Conservation (phyloP, 306 rosid genomes). For the Trichosanthes truncata region DNA sequence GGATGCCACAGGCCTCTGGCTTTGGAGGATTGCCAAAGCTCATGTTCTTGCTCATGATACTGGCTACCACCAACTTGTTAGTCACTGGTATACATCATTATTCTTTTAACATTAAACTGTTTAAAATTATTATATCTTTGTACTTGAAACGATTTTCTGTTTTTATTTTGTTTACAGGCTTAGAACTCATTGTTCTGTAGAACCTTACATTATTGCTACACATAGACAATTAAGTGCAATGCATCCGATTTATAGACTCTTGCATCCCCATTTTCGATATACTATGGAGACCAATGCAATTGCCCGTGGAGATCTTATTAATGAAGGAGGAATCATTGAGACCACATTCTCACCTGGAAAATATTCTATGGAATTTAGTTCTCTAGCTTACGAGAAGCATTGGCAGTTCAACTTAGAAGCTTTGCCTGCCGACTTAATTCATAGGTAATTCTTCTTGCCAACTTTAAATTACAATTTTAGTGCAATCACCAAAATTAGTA, state of each 20-base stretch:
- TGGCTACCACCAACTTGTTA: slow-evolving; percentile 69
- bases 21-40: slow-evolving; percentile 81
- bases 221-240: slow-evolving; percentile 62
- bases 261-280: slow-evolving; percentile 74
- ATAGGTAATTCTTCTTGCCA: slow-evolving; percentile 29
- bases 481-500: too few species aligned
- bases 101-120: neutral
- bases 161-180: slow-evolving; percentile 29
- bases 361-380: slow-evolving; percentile 36
- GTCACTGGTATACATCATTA: slow-evolving; percentile 45
- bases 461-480: neutral
- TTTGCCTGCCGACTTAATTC: slow-evolving; percentile 58
- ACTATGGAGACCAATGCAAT: slow-evolving; percentile 78
- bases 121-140: too few species aligned
- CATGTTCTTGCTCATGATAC: slow-evolving; percentile 82
- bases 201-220: slow-evolving; percentile 79
- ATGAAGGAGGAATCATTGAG: slow-evolving; percentile 51
- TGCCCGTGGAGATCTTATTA: slow-evolving; percentile 50
- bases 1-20: slow-evolving; percentile 68
- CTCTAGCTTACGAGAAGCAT: slow-evolving; percentile 38
- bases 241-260: slow-evolving; percentile 68
- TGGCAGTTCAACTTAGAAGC: slow-evolving; percentile 62
- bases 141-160: too few species aligned
- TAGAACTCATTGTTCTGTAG: slow-evolving; percentile 63
- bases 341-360: slow-evolving; percentile 32